Base-by-base conservation (phyloP, 352 stramenopile species). In the Globisporangium okanoganense region DNA sequence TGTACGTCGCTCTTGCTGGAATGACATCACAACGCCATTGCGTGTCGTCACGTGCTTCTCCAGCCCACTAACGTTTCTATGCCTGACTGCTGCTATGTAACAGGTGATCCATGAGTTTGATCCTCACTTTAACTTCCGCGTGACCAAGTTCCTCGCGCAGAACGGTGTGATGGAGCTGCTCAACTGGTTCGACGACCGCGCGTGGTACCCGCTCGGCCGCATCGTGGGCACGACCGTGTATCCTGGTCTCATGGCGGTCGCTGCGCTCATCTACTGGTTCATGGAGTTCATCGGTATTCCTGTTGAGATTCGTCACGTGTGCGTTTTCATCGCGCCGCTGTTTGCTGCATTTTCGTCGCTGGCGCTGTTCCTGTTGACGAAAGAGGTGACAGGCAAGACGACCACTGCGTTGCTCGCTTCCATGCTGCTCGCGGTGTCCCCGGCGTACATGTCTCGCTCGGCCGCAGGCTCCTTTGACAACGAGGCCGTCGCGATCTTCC, bases 71-170 rank as follows among this genome's bases (percentile, higher is more conserved):
- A 45, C 24, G 36, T 22, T 2, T 47, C 18, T 20, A 18, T 45
- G 24, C 33, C 29, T 53, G 3, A 20, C 7, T 50, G 14, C 22
- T 55, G 6, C 0, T 63, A 18, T 40, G 13, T 24, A 18, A 12
- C 71, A 88, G 73, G 85, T 97, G 43, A 97, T 97, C 68, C 87
- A 97, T 53, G 89, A 97, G 73, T 97, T 92, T 64, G 88, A 97
- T 53, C 89, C 97, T 36, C 98, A 99, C 69, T 99, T 99, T 75
- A 99, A 99, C 73, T 99, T 97, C 82, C 90, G 97, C 59, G 97
- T 97, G 25, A 99, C 97, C 52, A 98, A 99, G 78, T 96, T 97
- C 51, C 78, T 99, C 14, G 76, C 82, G 40, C 79, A 95, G 31
- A 69, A 98, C 55, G 97, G 97, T 31, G 76, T 85, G 33, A 80